phyloP scores from a whole-genome alignment of 106 monocot species.

The Amphibolis antarctica region DNA sequence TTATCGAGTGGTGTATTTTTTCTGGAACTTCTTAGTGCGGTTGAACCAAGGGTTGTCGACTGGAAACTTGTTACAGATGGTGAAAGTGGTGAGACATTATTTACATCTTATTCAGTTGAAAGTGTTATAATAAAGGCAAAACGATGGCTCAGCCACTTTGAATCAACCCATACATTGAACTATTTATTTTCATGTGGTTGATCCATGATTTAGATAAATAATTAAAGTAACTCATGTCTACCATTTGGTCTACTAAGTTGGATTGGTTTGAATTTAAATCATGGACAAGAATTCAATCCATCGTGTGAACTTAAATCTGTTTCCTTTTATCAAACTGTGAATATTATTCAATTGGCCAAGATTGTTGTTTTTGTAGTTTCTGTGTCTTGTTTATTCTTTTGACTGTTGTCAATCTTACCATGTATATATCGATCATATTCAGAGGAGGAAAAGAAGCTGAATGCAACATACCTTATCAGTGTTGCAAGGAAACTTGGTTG shows the following conservation, averaged over 20 bases:
- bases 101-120: not conserved
- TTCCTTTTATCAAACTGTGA: not conserved
- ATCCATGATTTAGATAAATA: too few species aligned
- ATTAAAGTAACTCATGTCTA: too few species aligned
- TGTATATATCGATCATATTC: constrained; percentile 5
- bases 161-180: too few species aligned
- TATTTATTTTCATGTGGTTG: too few species aligned
- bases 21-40: constrained; percentile 48
- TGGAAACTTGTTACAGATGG: constrained; percentile 77
- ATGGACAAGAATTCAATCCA: too few species aligned
- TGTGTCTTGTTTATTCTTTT: not conserved
- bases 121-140: too few species aligned
- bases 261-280: too few species aligned
- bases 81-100: constrained; percentile 43
- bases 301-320: not conserved
- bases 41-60: constrained; percentile 57
- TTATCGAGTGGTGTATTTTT: constrained; percentile 54
- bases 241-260: too few species aligned
- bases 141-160: too few species aligned
- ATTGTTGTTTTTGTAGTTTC: too few species aligned
- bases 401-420: not conserved
- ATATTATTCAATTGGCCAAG: too few species aligned
- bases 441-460: constrained; percentile 88
- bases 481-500: constrained; percentile 85
- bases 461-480: constrained; percentile 90